Percentiles rank a stretch among this genome's conserved stretches.
These are phyloP conservation scores for Phytophthora chlamydospora DNA, from an alignment of 352 stramenopile species.

Conservation along the genomic window DNA sequence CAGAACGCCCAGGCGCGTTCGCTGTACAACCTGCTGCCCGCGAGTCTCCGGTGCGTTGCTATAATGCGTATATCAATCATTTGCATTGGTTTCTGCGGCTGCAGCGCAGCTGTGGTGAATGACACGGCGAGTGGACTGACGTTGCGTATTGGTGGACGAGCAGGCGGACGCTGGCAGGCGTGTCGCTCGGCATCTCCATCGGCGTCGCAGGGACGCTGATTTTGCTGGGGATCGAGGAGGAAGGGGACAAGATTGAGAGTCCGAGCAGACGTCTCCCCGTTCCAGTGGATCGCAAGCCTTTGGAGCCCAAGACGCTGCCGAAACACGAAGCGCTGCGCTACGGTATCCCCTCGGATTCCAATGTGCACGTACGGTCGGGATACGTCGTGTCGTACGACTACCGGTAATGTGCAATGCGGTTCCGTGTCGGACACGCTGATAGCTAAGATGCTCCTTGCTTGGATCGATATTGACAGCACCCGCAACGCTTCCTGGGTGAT, in stretches of 20 bases:
- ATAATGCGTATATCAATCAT: background rate
- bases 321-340: constrained; percentile 80
- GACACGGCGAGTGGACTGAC: constrained; percentile 16
- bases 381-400: constrained; percentile 90
- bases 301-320: constrained; percentile 22
- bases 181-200: constrained; percentile 60
- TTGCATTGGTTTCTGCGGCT: constrained; percentile 2
- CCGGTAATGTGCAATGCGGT: constrained; percentile 38
- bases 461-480: constrained; percentile 43
- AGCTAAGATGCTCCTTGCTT: background rate
- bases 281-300: constrained; percentile 15
- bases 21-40: constrained; percentile 38
- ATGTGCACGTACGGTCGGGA: constrained; percentile 75
- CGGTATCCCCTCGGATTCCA: constrained; percentile 65
- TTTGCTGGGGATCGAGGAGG: constrained; percentile 39
- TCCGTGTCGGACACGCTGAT: too few relatives aligned
- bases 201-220: constrained; percentile 52
- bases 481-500: constrained; percentile 89
- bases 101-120: background rate
- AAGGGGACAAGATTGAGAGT: constrained; percentile 14
- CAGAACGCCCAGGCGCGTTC: constrained; percentile 22
- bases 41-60: constrained; percentile 39
- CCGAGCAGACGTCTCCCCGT: constrained; percentile 15
- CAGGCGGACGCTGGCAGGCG: constrained; percentile 48
- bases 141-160: constrained; percentile 11